Base-by-base conservation (phyloP, 768 basidiomycete species). In the Zangia roseola region DNA sequence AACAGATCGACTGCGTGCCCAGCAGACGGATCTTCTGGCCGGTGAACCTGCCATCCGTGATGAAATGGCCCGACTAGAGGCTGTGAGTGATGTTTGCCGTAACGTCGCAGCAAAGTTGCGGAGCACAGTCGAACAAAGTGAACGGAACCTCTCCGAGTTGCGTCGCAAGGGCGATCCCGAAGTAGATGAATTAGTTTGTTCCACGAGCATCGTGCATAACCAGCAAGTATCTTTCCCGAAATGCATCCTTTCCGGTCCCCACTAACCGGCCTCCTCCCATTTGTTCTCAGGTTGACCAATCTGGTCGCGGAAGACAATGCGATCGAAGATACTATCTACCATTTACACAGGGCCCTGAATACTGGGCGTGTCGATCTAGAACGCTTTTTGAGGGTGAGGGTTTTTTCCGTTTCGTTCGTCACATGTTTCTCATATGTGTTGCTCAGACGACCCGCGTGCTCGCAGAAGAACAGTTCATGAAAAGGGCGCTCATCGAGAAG, bases 281-380 rank as follows among this genome's bases (percentile, higher is more conserved):
- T 40, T 25, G 37, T 48, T 38, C 26, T 41, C 63, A 98, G 95
- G 71, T 74, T 99, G 20, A 85, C 97, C 57, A 91, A 97, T 64
- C 78, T 98, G 24, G 87, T 97, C n/a, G 94, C 97, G n/a, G 97
- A 99, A 68, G 97, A 98, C 69, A 94, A 93, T 61, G 93, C 95
- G 2, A 94, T 98, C 63, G 95, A 97, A 71, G 97, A 98, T 67
- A 95, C 95, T 39, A 88, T 97, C 51, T 99, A 97, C 71, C 94
- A 98, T 67, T 80, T 99, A 40, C 92, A 94, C 56, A 81, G 94
- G 53, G 95, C 94, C 0, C 75, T 99, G 54, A 97, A 97, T 63
- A 75, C 86, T 44, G 91, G 91, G 1, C 82, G 92, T 50, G 86
- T 97, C 53, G 95, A 98, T 73, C 79, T 98, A 47, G 95, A 99